These are phyloP conservation scores for Aspergillus ibericus DNA, from an alignment of 2,329 filamentous ascomycete genomes.

Conservation along the genomic window DNA sequence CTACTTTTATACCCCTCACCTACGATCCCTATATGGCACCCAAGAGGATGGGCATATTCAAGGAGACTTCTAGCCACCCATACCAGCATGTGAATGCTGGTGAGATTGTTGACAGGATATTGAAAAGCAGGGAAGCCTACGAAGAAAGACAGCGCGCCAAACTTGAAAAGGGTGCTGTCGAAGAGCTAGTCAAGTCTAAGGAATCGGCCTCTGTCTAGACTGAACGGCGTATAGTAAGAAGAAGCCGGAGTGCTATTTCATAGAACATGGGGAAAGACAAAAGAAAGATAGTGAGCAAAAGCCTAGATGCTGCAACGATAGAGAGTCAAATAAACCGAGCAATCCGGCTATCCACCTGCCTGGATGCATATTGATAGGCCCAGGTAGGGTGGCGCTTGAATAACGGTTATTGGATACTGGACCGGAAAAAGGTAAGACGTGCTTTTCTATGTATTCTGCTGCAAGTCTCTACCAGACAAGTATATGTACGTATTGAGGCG, in stretches of 20 bases:
- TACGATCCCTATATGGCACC: conserved; percentile 80
- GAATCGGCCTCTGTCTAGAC: conserved; percentile 47
- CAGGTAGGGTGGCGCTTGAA: too few species aligned
- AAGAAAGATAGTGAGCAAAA: too few species aligned
- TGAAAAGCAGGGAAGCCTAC: conserved; percentile 82
- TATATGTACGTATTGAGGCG: background rate
- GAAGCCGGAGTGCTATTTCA: background rate
- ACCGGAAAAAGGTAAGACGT: too few species aligned
- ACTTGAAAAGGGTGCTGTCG: conserved; percentile 77
- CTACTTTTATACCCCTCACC: conserved; percentile 76
- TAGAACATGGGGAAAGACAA: background rate
- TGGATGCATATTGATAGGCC: too few species aligned
- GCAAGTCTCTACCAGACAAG: too few species aligned
- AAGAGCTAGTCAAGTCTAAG: conserved; percentile 63
- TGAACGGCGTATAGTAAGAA: background rate
- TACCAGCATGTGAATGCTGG: conserved; percentile 89
- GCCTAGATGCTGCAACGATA: too few species aligned
- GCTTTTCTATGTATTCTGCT: too few species aligned
- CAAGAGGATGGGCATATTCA: conserved; percentile 81
- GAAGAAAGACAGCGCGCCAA: conserved; percentile 90
- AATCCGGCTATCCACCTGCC: too few species aligned
- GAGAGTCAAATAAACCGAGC: too few species aligned
- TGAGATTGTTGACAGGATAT: conserved; percentile 86
- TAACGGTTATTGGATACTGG: too few species aligned
- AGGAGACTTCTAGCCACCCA: conserved; percentile 71